phyloP scores from a whole-genome alignment of 495 filamentous ascomycete species.

The Aspergillus sparsus region DNA sequence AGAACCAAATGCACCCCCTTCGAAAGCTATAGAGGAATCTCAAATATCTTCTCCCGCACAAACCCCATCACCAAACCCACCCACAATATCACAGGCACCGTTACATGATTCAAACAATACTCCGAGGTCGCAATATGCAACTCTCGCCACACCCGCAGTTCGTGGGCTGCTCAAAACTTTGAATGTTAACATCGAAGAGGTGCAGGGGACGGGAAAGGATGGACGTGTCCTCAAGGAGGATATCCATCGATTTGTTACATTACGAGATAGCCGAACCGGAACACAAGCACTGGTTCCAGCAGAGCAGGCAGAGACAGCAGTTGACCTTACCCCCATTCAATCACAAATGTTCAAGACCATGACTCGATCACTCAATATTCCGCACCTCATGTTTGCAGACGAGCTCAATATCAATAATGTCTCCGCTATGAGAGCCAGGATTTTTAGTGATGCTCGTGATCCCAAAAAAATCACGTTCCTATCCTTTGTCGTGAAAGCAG shows the following conservation, averaged over 20 bases:
- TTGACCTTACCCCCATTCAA: constrained; percentile 75
- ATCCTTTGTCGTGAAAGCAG: constrained; percentile 94
- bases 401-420: constrained; percentile 77
- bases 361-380: constrained; percentile 86
- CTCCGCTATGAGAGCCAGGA: constrained; percentile 63
- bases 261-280: constrained; percentile 26
- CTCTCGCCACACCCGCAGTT: constrained; percentile 89
- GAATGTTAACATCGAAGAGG: constrained; percentile 70
- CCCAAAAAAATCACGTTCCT: constrained; percentile 76
- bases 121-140: constrained; percentile 55
- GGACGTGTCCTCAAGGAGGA: constrained; percentile 94
- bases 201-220: constrained; percentile 86
- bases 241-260: constrained; percentile 67
- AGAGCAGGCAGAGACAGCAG: constrained; percentile 62
- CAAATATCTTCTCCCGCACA: constrained; percentile 25
- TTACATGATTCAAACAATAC: background rate
- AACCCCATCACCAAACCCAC: constrained; percentile 17
- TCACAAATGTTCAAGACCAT: constrained; percentile 97
- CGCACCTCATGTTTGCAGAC: constrained; percentile 91
- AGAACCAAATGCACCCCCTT: constrained; percentile 27
- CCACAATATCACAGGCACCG: constrained; percentile 1
- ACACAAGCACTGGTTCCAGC: constrained; percentile 20
- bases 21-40: constrained; percentile 17
- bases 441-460: constrained; percentile 48
- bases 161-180: constrained; percentile 80